Base-by-base conservation (phyloP, 306 rosid genomes). In the Quercus ilex region DNA sequence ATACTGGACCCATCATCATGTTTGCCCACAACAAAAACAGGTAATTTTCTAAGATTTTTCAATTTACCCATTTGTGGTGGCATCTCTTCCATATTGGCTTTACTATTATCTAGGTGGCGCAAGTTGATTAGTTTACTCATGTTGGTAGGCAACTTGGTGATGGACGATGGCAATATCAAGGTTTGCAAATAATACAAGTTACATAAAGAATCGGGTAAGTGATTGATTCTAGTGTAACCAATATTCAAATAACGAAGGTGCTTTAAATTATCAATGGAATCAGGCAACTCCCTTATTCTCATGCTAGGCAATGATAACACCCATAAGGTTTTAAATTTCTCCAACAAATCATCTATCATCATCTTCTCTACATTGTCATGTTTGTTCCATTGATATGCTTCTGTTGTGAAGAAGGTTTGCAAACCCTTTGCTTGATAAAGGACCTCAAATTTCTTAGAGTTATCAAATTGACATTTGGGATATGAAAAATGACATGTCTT, bases 91-190 rank as follows among this genome's bases (percentile, higher is more conserved):
- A 80, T 70, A 13, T 35, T n/a, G 38, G 85, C 64, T 21, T 35
- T 73, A 33, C 33, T 70, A 4, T 77, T 70, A 74, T 83, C 85
- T 69, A 83, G 57, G 74, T 71, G 43, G 28, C 89, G 74, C 85
- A 86, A 80, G 76, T 86, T 83, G 69, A 86, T 30, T 23, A 86
- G 89, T 20, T 63, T 60, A 64, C 78, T 69, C 43, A 56, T 51
- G 18, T 79, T 53, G 70, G 2, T 5, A 43, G 89, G 89, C n/a
- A 86, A 69, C 30, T 77, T 69, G 12, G 1, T 57, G 19, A 77
- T n/a, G n/a, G n/a, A 74, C 26, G 23, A 21, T 3, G 49, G 59
- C 23, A 23, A 23, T 23, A 23, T 23, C 23, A 23, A 23, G 23
- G 23, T 23, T 23, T 23, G 23, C 23, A 23, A 23, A 23, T 0